A percentile compares a stretch with the other conserved stretches of the same genome.
Evolutionary conservation across 2,329 filamentous ascomycete genomes (phyloP).

Genomic region (Hypoxylon sp.): DNA sequence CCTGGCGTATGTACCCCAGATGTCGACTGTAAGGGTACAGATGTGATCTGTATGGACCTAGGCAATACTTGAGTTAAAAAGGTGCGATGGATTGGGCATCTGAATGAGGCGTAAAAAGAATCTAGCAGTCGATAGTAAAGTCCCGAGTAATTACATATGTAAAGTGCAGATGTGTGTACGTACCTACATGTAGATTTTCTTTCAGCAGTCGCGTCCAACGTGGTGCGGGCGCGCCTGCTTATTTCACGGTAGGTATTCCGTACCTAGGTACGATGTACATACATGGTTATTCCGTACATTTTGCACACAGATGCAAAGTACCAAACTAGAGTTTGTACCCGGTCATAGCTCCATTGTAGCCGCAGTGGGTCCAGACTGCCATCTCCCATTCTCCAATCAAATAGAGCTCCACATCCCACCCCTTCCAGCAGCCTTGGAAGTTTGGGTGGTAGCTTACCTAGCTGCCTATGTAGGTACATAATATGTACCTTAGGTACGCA

Average conservation of each 20-base stretch:
- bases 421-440: no score
- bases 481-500: background rate
- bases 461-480: background rate
- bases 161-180: no score
- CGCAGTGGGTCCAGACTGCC: background rate
- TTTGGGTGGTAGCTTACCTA: no score
- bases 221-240: conserved; percentile 22
- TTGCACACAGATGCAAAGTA: no score
- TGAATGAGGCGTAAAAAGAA: background rate
- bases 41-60: background rate
- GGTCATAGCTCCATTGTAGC: conserved; percentile 17
- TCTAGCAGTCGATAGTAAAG: background rate
- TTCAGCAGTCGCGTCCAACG: conserved; percentile 23
- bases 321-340: background rate
- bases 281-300: no score
- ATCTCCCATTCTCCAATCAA: conserved; percentile 2
- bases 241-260: no score
- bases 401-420: background rate
- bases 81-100: background rate
- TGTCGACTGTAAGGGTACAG: background rate
- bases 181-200: conserved; percentile 3
- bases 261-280: no score
- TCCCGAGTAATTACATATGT: no score
- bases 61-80: background rate
- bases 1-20: background rate